A percentile compares a stretch with the other conserved stretches of the same genome.
phyloP scores from a whole-genome alignment of 805 yeast species.

The Blastobotrys americana region DNA sequence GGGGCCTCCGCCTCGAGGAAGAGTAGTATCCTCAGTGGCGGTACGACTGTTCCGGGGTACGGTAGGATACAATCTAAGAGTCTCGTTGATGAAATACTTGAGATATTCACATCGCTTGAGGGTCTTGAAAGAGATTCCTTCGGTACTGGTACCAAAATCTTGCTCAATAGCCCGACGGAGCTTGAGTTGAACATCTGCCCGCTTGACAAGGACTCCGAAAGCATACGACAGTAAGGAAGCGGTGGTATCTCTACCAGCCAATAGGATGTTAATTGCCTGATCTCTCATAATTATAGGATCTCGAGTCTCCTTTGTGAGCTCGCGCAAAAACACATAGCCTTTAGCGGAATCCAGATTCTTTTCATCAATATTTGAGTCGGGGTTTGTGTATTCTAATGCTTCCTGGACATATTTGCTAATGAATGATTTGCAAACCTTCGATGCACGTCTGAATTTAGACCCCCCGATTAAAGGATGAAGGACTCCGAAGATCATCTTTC shows the following conservation, averaged over 20 bases:
- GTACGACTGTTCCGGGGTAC: constrained; percentile 41
- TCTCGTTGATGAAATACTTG: constrained; percentile 39
- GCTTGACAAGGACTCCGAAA: constrained; percentile 38
- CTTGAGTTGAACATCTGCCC: constrained; percentile 24
- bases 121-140: constrained; percentile 34
- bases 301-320: constrained; percentile 41
- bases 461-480: constrained; percentile 18
- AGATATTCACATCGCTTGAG: constrained; percentile 39
- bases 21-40: constrained; percentile 37
- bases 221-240: constrained; percentile 43
- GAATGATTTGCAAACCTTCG: constrained; percentile 28
- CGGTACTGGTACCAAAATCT: constrained; percentile 27
- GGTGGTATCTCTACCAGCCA: constrained; percentile 49
- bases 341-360: constrained; percentile 28
- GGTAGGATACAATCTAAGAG: constrained; percentile 40
- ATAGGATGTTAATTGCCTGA: constrained; percentile 42
- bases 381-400: constrained; percentile 28
- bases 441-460: constrained; percentile 29
- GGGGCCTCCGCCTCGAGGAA: constrained; percentile 46
- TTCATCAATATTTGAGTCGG: not conserved
- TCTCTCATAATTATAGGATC: constrained; percentile 42
- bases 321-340: constrained; percentile 39
- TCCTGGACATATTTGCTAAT: constrained; percentile 37
- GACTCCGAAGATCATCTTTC: constrained; percentile 11
- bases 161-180: constrained; percentile 34